Evolutionary conservation across 1,139 yeast genomes (phyloP).

Genomic region (Candida frijolesensis): DNA sequence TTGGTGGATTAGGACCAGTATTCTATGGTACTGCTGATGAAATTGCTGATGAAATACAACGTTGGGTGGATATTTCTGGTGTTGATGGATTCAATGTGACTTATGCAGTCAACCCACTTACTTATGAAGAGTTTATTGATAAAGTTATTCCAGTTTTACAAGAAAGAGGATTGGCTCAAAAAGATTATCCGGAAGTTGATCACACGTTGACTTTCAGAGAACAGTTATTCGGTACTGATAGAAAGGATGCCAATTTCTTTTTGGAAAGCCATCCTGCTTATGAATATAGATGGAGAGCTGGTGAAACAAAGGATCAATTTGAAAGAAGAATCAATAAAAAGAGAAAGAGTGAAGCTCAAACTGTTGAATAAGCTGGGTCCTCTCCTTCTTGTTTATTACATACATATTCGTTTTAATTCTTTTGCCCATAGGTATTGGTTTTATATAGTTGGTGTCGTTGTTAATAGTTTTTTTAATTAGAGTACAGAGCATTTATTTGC

Average conservation of each 20-base stretch:
- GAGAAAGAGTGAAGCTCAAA: conserved; percentile 10
- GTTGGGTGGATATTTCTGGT: conserved; percentile 32
- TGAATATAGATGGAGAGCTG: conserved; percentile 41
- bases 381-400: neutral
- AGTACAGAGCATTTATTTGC: too few relatives aligned
- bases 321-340: conserved; percentile 23
- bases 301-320: conserved; percentile 38
- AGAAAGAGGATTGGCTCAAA: conserved; percentile 28
- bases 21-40: conserved; percentile 25
- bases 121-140: conserved; percentile 33
- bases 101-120: conserved; percentile 28
- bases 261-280: conserved; percentile 39
- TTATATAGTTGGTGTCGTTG: too few relatives aligned
- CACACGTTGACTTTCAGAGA: conserved; percentile 27
- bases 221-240: conserved; percentile 26
- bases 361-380: neutral
- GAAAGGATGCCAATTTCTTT: conserved; percentile 25
- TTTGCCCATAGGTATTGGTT: neutral
- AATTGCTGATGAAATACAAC: conserved; percentile 32
- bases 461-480: too few relatives aligned
- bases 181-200: conserved; percentile 27
- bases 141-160: conserved; percentile 29
- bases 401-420: neutral
- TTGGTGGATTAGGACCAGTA: conserved; percentile 34
- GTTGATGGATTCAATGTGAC: conserved; percentile 35